A percentile compares a stretch with the other conserved stretches of the same genome.
Conservation (phyloP, 768 basidiomycete species). For the Boletus bicolor region DNA sequence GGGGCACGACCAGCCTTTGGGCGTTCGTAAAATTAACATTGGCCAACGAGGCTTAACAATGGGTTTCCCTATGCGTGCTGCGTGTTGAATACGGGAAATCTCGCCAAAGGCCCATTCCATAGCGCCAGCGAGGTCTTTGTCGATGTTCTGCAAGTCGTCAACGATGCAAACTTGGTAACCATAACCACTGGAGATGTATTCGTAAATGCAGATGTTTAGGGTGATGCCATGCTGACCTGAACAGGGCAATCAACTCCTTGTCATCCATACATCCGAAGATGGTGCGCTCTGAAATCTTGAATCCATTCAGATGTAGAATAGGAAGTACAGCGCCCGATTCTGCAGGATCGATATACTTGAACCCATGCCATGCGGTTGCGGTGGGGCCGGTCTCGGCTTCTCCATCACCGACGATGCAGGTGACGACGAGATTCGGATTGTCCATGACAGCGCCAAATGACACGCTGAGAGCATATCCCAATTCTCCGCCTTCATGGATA, state of each 20-base stretch:
- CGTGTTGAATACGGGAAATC: slow-evolving; percentile 73
- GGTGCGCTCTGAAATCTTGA: slow-evolving; percentile 89
- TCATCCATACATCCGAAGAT: slow-evolving; percentile 91
- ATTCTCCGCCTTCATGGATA: slow-evolving; percentile 90
- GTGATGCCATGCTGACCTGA: slow-evolving; percentile 46
- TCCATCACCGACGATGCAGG: slow-evolving; percentile 85
- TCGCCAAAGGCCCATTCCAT: slow-evolving; percentile 78
- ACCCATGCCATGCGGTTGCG: slow-evolving; percentile 77
- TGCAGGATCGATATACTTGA: slow-evolving; percentile 87
- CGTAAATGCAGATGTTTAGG: not conserved
- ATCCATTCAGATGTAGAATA: slow-evolving; percentile 83
- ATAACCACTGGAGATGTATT: slow-evolving; percentile 51
- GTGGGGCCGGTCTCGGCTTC: slow-evolving; percentile 83
- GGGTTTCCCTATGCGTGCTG: slow-evolving; percentile 72
- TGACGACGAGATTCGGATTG: slow-evolving; percentile 77
- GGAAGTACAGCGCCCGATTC: slow-evolving; percentile 92
- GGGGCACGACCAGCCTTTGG: slow-evolving; percentile 78
- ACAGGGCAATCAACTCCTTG: slow-evolving; percentile 71
- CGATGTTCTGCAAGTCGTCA: slow-evolving; percentile 60
- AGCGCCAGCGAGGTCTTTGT: slow-evolving; percentile 75
- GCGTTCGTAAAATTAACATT: slow-evolving; percentile 79
- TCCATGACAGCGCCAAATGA: slow-evolving; percentile 91
- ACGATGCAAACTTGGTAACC: slow-evolving; percentile 90
- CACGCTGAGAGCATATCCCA: slow-evolving; percentile 85
- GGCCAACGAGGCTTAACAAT: slow-evolving; percentile 92